phyloP scores from a whole-genome alignment of 805 yeast genomes.

The Candida caryicola region DNA sequence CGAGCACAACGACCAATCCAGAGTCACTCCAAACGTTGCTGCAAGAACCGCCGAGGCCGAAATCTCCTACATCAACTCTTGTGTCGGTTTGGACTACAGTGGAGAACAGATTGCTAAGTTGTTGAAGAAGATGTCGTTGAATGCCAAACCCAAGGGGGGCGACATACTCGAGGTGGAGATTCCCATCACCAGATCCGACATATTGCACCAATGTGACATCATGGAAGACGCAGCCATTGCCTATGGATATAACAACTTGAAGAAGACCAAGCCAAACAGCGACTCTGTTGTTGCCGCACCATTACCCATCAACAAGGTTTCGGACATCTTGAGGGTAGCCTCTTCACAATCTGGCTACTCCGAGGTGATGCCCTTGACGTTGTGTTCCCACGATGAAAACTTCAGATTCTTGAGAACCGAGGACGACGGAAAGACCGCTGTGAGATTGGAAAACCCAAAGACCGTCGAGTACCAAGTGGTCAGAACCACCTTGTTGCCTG shows the following conservation, averaged over 20 bases:
- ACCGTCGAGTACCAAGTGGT: slow-evolving; percentile 97
- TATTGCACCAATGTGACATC: slow-evolving; percentile 94
- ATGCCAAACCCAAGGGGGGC: slow-evolving; percentile 50
- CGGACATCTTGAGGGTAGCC: slow-evolving; percentile 87
- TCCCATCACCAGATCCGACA: slow-evolving; percentile 95
- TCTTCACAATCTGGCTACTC: slow-evolving; percentile 94
- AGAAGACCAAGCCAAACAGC: slow-evolving; percentile 73
- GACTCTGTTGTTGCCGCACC: slow-evolving; percentile 82
- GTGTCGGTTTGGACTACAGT: slow-evolving; percentile 77
- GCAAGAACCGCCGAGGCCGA: slow-evolving; percentile 74
- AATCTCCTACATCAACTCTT: slow-evolving; percentile 81
- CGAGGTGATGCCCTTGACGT: slow-evolving; percentile 92
- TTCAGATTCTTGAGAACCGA: slow-evolving; percentile 74
- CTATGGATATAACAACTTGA: slow-evolving; percentile 88
- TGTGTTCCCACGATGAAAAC: slow-evolving; percentile 96
- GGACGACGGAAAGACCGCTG: slow-evolving; percentile 79
- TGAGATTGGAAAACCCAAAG: slow-evolving; percentile 92
- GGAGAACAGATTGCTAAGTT: slow-evolving; percentile 66
- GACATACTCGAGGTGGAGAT: slow-evolving; percentile 62
- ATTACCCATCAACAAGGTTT: slow-evolving; percentile 83
- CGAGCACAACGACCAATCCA: slow-evolving; percentile 71
- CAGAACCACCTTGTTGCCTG: slow-evolving; percentile 91
- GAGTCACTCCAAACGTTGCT: slow-evolving; percentile 70
- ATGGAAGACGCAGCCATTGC: slow-evolving; percentile 98
- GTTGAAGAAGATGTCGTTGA: slow-evolving; percentile 77